phyloP scores from a whole-genome alignment of 805 yeast genomes.

The Yamadazyma olivae region DNA sequence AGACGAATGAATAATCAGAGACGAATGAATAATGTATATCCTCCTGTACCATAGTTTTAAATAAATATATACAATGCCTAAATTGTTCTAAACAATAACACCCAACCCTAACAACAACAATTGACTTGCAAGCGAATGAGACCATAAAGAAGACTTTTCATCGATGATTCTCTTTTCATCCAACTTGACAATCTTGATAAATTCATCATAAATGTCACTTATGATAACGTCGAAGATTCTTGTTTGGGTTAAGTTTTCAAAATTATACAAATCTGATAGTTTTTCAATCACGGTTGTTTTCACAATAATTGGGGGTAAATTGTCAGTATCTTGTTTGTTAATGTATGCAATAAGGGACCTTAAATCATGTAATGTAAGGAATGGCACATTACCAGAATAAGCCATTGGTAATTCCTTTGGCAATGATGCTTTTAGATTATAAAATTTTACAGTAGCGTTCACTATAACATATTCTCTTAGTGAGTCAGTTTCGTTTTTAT shows the following conservation, averaged over 20 bases:
- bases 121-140: conserved; percentile 58
- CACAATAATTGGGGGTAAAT: conserved; percentile 27
- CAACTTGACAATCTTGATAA: conserved; percentile 50
- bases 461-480: conserved; percentile 55
- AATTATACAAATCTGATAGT: conserved; percentile 34
- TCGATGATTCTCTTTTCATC: conserved; percentile 47
- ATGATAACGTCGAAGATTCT: conserved; percentile 49
- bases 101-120: conserved; percentile 57
- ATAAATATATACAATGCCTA: background rate
- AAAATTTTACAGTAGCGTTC: conserved; percentile 63
- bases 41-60: background rate
- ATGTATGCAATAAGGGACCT: conserved; percentile 60
- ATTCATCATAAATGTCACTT: conserved; percentile 57
- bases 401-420: conserved; percentile 52
- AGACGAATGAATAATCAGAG: background rate
- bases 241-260: conserved; percentile 37
- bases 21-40: background rate
- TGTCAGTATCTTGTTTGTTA: conserved; percentile 33
- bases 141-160: conserved; percentile 52
- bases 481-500: conserved; percentile 9
- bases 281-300: conserved; percentile 41
- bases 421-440: conserved; percentile 55
- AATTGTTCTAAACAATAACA: conserved; percentile 46
- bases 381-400: conserved; percentile 47
- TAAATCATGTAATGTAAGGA: conserved; percentile 56